Percentiles rank a stretch among this genome's conserved stretches.
These are phyloP conservation scores for Komagataella ulmi DNA, from an alignment of 805 yeast genomes.

Conservation along the genomic window DNA sequence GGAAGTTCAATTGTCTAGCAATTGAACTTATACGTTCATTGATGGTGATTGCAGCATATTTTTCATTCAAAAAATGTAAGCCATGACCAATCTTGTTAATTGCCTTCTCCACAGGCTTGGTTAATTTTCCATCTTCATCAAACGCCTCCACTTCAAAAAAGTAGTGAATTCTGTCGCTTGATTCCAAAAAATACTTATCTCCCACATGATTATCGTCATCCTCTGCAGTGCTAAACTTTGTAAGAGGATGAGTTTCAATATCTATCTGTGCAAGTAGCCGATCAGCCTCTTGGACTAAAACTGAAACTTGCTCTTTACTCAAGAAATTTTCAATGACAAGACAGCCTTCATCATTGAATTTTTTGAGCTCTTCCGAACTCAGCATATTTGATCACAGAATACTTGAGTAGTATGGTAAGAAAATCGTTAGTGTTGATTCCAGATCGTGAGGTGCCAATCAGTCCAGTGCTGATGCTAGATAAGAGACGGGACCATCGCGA, in stretches of 20 bases:
- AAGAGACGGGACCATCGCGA: background rate
- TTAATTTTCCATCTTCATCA: slow-evolving; percentile 34
- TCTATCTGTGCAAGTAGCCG: slow-evolving; percentile 35
- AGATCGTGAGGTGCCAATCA: background rate
- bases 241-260: slow-evolving; percentile 46
- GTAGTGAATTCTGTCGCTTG: slow-evolving; percentile 54
- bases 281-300: slow-evolving; percentile 28
- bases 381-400: slow-evolving; percentile 10
- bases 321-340: slow-evolving; percentile 47
- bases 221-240: slow-evolving; percentile 48
- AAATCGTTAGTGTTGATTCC: background rate
- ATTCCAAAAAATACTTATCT: slow-evolving; percentile 55
- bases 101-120: slow-evolving; percentile 37
- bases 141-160: slow-evolving; percentile 68
- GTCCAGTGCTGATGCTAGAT: background rate
- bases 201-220: slow-evolving; percentile 50
- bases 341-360: slow-evolving; percentile 45
- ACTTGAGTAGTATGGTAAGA: background rate
- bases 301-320: slow-evolving; percentile 21
- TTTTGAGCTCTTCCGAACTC: slow-evolving; percentile 33
- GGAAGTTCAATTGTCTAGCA: slow-evolving; percentile 35
- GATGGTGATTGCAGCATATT: slow-evolving; percentile 38
- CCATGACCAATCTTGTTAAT: slow-evolving; percentile 77
- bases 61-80: slow-evolving; percentile 40
- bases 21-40: slow-evolving; percentile 34